Percentiles rank a stretch among this genome's conserved stretches.
Evolutionary conservation across 768 basidiomycete genomes (phyloP).

Genomic region (Brasilioporus rufonigricans): DNA sequence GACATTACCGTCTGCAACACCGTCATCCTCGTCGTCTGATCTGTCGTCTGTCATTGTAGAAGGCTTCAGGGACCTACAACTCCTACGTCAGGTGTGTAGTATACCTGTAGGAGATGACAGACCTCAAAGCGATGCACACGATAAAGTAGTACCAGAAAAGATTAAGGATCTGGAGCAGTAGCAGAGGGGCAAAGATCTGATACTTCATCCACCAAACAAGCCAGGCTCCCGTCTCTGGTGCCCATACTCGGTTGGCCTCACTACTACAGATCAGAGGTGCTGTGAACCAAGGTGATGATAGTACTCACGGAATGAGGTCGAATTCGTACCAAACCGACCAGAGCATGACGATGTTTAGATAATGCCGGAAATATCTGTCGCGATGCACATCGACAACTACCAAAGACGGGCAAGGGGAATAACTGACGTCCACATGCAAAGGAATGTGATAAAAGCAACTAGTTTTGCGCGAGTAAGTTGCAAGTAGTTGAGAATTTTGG

Average conservation of each 20-base stretch:
- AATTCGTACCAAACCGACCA: conserved; percentile 85
- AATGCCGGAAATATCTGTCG: conserved; percentile 88
- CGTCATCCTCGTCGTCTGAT: conserved; percentile 75
- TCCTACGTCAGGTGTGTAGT: conserved; percentile 6
- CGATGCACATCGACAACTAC: background rate
- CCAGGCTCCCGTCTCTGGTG: conserved; percentile 62
- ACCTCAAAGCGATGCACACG: conserved; percentile 73
- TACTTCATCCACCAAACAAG: conserved; percentile 76
- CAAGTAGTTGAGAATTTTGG: conserved; percentile 89
- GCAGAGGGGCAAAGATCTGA: conserved; percentile 74
- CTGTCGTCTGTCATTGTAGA: conserved; percentile 61
- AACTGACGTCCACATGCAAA: conserved; percentile 79
- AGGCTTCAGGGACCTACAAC: conserved; percentile 50
- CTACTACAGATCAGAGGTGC: conserved; percentile 34
- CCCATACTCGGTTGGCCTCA: conserved; percentile 54
- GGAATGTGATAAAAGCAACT: conserved; percentile 60
- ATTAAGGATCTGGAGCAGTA: conserved; percentile 79
- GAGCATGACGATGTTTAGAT: conserved; percentile 81
- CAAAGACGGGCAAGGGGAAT: background rate
- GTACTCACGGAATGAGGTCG: conserved; percentile 68
- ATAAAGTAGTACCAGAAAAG: conserved; percentile 93
- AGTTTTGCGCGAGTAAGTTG: conserved; percentile 62
- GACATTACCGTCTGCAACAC: conserved; percentile 29
- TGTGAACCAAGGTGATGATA: background rate
- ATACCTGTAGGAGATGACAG: conserved; percentile 22